These are phyloP conservation scores for Pseudotsuga menziesii DNA, from an alignment of 75 land plant genomes.

Conservation along the genomic window DNA sequence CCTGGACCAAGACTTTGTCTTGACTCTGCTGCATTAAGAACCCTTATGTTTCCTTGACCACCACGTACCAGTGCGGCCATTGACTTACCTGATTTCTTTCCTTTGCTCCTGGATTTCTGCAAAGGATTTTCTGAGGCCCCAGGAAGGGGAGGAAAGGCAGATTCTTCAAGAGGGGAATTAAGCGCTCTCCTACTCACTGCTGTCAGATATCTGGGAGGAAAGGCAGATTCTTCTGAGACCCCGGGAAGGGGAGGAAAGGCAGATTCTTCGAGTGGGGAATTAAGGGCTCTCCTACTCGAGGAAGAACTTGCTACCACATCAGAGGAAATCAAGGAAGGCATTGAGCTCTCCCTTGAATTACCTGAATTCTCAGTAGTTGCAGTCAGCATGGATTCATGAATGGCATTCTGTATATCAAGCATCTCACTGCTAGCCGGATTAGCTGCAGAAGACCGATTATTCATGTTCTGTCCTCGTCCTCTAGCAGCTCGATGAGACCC, in stretches of 20 bases:
- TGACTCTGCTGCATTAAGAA: conserved; percentile 1
- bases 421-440: conserved; percentile 42
- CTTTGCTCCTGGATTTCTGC: neutral
- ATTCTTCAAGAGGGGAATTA: conserved; percentile 42
- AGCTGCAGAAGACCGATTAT: neutral
- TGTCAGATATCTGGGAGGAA: conserved; percentile 42
- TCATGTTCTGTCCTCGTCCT: conserved; percentile 12
- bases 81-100: conserved; percentile 2
- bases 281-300: neutral
- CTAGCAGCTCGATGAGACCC: conserved; percentile 42
- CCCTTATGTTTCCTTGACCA: neutral
- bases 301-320: conserved; percentile 4
- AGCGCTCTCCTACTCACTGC: conserved; percentile 42
- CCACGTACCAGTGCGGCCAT: conserved; percentile 7
- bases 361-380: neutral
- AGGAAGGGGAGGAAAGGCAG: conserved; percentile 81
- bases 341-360: neutral
- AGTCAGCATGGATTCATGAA: conserved; percentile 16
- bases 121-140: conserved; percentile 10
- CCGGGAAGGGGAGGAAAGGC: conserved; percentile 78
- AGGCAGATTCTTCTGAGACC: neutral
- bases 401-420: conserved; percentile 16
- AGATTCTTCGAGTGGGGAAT: conserved; percentile 37
- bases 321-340: conserved; percentile 54
- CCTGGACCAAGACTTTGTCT: neutral